A percentile compares a stretch with the other conserved stretches of the same genome.
Evolutionary conservation across 768 basidiomycete species (phyloP).

Genomic region (Tricholoma terreum): DNA sequence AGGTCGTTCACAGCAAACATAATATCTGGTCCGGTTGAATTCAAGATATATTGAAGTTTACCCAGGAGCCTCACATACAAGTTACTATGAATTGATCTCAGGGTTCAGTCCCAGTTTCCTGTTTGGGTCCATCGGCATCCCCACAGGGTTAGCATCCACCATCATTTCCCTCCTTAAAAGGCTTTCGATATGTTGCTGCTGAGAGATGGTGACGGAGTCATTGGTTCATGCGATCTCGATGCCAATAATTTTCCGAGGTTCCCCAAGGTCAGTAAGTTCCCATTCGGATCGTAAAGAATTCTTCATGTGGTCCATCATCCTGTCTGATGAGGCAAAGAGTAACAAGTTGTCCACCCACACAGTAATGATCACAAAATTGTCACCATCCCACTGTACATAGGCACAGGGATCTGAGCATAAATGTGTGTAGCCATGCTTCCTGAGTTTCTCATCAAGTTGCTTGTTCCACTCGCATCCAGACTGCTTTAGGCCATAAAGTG

Average conservation of each 20-base stretch:
- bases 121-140: background rate
- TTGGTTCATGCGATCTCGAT: background rate
- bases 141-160: background rate
- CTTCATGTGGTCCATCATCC: background rate
- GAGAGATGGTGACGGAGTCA: background rate
- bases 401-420: background rate
- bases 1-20: background rate
- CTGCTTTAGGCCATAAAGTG: constrained; percentile 8
- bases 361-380: constrained; percentile 15
- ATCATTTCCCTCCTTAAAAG: background rate
- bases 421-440: constrained; percentile 15
- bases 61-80: background rate
- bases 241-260: background rate
- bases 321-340: constrained; percentile 7
- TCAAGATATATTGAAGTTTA: background rate
- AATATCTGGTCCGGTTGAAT: background rate
- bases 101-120: background rate
- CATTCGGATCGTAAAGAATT: background rate
- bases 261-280: background rate
- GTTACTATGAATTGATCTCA: background rate
- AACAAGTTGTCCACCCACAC: constrained; percentile 30
- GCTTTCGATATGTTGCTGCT: background rate
- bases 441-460: constrained; percentile 5
- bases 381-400: constrained; percentile 10
- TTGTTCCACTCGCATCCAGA: background rate